Conservation (phyloP, 1,284 basidiomycete species). For the Ceratobasidium sp. region DNA sequence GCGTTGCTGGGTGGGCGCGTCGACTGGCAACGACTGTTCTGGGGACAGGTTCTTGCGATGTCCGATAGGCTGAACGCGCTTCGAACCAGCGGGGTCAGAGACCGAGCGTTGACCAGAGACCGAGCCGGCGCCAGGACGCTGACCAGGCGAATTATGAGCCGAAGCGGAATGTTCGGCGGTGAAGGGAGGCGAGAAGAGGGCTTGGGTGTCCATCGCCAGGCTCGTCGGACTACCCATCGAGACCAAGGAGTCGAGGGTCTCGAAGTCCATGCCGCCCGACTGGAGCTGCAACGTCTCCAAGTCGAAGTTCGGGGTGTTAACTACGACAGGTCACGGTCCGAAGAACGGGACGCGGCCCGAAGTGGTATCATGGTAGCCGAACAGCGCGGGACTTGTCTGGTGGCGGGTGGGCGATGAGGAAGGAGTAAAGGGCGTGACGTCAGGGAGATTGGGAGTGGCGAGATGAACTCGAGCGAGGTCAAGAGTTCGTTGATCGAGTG, state of each 20-base stretch:
- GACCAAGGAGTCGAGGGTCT: constrained; percentile 26
- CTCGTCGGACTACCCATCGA: constrained; percentile 31
- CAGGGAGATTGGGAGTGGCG: constrained; percentile 37
- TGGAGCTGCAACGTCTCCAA: constrained; percentile 11
- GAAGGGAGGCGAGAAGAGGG: constrained; percentile 30
- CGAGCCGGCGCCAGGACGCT: not conserved
- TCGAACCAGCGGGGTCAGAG: constrained; percentile 52
- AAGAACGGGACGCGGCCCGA: constrained; percentile 21
- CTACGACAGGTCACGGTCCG: constrained; percentile 15
- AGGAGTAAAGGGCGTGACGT: constrained; percentile 38
- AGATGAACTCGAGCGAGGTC: constrained; percentile 38
- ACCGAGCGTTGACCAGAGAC: constrained; percentile 46
- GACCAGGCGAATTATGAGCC: not conserved
- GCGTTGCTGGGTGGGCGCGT: constrained; percentile 71
- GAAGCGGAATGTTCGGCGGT: not conserved
- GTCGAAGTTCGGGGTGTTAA: constrained; percentile 29
- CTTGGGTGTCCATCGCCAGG: constrained; percentile 30
- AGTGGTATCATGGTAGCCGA: constrained; percentile 16
- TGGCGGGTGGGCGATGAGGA: constrained; percentile 35
- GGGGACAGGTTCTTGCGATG: constrained; percentile 67
- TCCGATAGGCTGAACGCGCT: constrained; percentile 67
- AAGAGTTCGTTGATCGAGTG: constrained; percentile 34
- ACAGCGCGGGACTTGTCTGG: constrained; percentile 36
- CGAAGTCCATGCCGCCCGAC: constrained; percentile 22
- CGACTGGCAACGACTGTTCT: constrained; percentile 65